A percentile compares a stretch with the other conserved stretches of the same genome.
phyloP scores from a whole-genome alignment of 805 yeast species.

The Ogataea ganodermae region DNA sequence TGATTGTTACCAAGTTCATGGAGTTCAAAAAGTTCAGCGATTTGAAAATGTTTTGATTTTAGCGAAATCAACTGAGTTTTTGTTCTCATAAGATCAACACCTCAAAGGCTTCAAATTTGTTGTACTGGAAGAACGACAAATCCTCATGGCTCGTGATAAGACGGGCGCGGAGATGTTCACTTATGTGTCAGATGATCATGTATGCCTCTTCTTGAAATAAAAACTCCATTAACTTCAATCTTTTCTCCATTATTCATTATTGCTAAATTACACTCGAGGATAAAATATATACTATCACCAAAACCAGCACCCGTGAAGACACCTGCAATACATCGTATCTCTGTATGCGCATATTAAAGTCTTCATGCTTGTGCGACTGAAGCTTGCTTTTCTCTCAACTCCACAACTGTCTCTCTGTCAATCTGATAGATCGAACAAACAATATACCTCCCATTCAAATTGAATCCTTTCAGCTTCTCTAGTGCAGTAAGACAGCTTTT shows the following conservation, averaged over 20 bases:
- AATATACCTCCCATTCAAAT: constrained; percentile 58
- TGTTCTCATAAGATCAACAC: too few relatives aligned
- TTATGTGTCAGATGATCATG: too few relatives aligned
- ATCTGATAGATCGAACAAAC: constrained; percentile 52
- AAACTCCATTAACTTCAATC: too few relatives aligned
- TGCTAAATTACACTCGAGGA: not conserved
- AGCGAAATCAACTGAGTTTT: too few relatives aligned
- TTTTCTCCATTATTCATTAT: not conserved
- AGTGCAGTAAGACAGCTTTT: constrained; percentile 52
- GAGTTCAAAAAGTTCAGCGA: too few relatives aligned
- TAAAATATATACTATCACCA: not conserved
- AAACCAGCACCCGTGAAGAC: not conserved
- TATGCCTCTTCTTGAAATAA: too few relatives aligned
- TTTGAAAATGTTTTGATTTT: too few relatives aligned
- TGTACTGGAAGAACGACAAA: too few relatives aligned
- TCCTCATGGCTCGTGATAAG: too few relatives aligned
- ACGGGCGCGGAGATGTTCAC: too few relatives aligned
- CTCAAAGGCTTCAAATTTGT: too few relatives aligned
- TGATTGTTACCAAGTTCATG: too few relatives aligned
- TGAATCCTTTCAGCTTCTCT: constrained; percentile 59
- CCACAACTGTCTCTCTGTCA: constrained; percentile 38
- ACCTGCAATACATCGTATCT: not conserved
- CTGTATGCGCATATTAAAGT: not conserved
- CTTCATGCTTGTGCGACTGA: not conserved
- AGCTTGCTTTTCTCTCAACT: constrained; percentile 18